These are phyloP conservation scores for Dendrobium chrysotoxum DNA, from an alignment of 106 monocot genomes.

Conservation along the genomic window DNA sequence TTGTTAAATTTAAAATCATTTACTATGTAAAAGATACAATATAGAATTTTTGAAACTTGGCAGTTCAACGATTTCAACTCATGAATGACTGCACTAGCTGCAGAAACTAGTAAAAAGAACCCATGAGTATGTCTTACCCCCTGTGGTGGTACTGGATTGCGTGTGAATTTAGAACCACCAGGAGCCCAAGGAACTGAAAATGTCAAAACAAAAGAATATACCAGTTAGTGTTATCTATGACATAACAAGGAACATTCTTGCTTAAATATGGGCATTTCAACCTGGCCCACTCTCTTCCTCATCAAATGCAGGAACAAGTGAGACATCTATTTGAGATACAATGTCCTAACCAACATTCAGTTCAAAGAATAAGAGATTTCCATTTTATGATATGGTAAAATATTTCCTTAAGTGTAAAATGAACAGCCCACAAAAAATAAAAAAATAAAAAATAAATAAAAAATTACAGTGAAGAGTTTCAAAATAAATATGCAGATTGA, in stretches of 20 bases:
- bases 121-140: constrained; percentile 51
- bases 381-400: not conserved
- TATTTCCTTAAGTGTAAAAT: not conserved
- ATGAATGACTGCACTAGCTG: not conserved
- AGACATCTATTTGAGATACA: not conserved
- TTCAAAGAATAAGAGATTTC: not conserved
- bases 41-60: not conserved
- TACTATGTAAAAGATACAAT: not conserved
- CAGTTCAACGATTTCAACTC: not conserved
- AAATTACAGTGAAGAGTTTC: not conserved
- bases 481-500: not conserved
- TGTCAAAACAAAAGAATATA: constrained; percentile 14
- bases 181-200: constrained; percentile 97
- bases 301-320: not conserved
- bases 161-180: constrained; percentile 81
- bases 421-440: not conserved
- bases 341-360: not conserved
- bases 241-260: not conserved
- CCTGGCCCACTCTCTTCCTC: not conserved
- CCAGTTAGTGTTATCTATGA: not conserved
- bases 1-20: not conserved
- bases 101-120: not conserved
- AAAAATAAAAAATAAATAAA: not conserved
- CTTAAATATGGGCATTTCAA: not conserved
- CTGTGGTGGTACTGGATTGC: constrained; percentile 77